Percentiles rank a stretch among this genome's conserved stretches.
phyloP scores from a whole-genome alignment of 371 early-diverging fungal genomes.

The Mucor ambiguus region DNA sequence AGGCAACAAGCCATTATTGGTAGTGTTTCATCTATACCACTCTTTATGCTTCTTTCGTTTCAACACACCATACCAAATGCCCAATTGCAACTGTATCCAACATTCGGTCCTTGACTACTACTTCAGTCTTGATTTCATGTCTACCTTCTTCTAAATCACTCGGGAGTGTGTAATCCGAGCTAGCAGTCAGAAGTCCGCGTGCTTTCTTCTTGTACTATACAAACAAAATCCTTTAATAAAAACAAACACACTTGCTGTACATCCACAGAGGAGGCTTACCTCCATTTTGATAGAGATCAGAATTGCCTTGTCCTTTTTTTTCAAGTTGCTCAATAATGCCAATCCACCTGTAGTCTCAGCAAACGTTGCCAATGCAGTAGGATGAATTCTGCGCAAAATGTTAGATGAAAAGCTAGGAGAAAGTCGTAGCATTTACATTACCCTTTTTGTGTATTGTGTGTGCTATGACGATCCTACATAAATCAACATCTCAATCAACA shows the following conservation, averaged over 20 bases:
- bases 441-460: slow-evolving; percentile 28
- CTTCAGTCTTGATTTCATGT: slow-evolving; percentile 39
- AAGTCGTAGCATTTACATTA: background rate
- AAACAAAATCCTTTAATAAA: background rate
- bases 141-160: slow-evolving; percentile 20
- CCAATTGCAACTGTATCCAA: slow-evolving; percentile 52
- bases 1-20: slow-evolving; percentile 14
- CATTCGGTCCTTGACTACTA: slow-evolving; percentile 51
- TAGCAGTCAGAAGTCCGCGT: slow-evolving; percentile 53
- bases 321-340: slow-evolving; percentile 45
- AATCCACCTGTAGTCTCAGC: slow-evolving; percentile 64
- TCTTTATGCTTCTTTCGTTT: slow-evolving; percentile 32
- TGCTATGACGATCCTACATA: slow-evolving; percentile 32
- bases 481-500: background rate
- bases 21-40: slow-evolving; percentile 10
- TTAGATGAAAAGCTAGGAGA: background rate
- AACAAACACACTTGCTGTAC: background rate
- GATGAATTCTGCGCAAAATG: slow-evolving; percentile 47
- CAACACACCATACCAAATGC: slow-evolving; percentile 36
- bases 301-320: slow-evolving; percentile 51
- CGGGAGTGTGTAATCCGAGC: slow-evolving; percentile 21
- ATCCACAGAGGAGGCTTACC: slow-evolving; percentile 33
- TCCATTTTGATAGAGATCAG: slow-evolving; percentile 54
- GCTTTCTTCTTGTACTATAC: slow-evolving; percentile 54
- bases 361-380: slow-evolving; percentile 63